phyloP scores from a whole-genome alignment of 148 eudicot species.

The Drosera capensis region DNA sequence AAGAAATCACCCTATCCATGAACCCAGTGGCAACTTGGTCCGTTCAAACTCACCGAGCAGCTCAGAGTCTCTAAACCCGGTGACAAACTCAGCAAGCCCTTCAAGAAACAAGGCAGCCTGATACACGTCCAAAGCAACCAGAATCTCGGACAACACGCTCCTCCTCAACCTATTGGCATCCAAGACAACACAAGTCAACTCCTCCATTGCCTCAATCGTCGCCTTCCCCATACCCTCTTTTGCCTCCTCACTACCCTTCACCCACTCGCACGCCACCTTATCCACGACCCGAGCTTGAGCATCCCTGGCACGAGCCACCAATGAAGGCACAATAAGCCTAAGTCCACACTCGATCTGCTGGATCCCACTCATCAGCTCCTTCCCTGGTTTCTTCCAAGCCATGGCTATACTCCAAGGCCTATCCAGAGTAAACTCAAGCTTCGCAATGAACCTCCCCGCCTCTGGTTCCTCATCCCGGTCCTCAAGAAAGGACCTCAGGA shows the following conservation, averaged over 20 bases:
- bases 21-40: conserved; percentile 18
- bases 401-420: conserved; percentile 18
- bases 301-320: conserved; percentile 32
- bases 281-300: conserved; percentile 40
- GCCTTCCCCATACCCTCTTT: conserved; percentile 14
- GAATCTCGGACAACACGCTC: conserved; percentile 60
- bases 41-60: conserved; percentile 30
- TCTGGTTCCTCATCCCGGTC: conserved; percentile 12
- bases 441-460: conserved; percentile 2
- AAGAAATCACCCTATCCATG: no score
- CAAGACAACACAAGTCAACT: conserved; percentile 49
- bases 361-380: conserved; percentile 22
- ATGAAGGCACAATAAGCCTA: conserved; percentile 66
- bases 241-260: conserved; percentile 6
- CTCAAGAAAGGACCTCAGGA: conserved; percentile 52
- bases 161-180: conserved; percentile 73
- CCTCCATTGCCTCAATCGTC: conserved; percentile 38
- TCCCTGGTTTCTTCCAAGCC: conserved; percentile 36
- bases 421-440: conserved; percentile 8
- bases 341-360: conserved; percentile 72
- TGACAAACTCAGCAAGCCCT: conserved; percentile 55
- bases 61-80: conserved; percentile 48
- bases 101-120: conserved; percentile 70
- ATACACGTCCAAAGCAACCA: conserved; percentile 42
- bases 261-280: conserved; percentile 34